Conservation (phyloP, 441 rosid genomes). For the Erodium texanum region DNA sequence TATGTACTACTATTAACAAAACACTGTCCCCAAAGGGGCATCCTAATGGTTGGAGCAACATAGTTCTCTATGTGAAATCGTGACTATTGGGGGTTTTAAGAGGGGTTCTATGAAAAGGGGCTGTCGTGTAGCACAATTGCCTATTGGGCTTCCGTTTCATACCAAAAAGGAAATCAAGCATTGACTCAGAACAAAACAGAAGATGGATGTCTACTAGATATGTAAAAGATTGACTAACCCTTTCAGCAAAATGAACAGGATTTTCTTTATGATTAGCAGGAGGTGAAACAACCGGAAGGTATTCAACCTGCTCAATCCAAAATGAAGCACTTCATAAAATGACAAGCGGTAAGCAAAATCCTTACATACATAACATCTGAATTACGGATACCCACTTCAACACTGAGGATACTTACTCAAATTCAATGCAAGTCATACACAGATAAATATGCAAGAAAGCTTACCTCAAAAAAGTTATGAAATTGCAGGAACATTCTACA, state of each 20-base stretch:
- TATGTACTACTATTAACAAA: not conserved
- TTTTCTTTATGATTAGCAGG: constrained; percentile 55
- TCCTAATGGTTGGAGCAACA: not conserved
- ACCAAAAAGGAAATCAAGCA: not conserved
- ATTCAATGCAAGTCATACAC: not conserved
- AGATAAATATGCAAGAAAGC: not conserved
- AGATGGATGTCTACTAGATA: not conserved
- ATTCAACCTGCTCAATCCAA: constrained; percentile 57
- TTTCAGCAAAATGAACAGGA: constrained; percentile 59
- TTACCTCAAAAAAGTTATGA: constrained; percentile 97
- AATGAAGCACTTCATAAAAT: constrained; percentile 8
- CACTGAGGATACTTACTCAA: not conserved
- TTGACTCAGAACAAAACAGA: not conserved
- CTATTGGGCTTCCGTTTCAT: not conserved
- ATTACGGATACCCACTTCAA: not conserved
- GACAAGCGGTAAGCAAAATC: not conserved
- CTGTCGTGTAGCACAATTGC: not conserved
- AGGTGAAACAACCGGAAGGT: constrained; percentile 72
- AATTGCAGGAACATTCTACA: constrained; percentile 95
- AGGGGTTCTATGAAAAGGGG: not conserved
- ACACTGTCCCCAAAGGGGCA: not conserved
- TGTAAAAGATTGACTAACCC: constrained; percentile 38
- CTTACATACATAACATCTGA: not conserved
- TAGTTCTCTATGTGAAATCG: not conserved
- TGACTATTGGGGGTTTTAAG: not conserved